Conservation (phyloP, 768 basidiomycete species). For the Leccinum sublutescens region DNA sequence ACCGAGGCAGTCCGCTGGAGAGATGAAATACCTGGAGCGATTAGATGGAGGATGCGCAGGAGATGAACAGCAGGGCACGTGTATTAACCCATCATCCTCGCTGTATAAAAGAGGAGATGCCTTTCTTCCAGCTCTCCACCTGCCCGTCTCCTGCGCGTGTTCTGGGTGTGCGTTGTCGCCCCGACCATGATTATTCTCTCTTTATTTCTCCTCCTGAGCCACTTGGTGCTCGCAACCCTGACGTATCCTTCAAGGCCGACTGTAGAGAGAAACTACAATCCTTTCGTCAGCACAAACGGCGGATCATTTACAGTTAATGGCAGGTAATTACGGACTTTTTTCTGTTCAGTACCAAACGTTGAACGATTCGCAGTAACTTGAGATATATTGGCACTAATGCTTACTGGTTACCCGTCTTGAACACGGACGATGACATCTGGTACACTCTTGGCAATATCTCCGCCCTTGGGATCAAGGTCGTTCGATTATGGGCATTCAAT, state of each 20-base stretch:
- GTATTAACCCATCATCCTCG: neutral
- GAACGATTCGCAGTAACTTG: slow-evolving; percentile 34
- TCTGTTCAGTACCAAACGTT: slow-evolving; percentile 21
- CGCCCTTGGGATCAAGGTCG: slow-evolving; percentile 52
- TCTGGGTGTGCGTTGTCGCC: slow-evolving; percentile 13
- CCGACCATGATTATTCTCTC: slow-evolving; percentile 38
- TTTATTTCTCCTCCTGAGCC: slow-evolving; percentile 27
- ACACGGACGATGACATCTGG: slow-evolving; percentile 54
- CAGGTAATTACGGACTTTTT: slow-evolving; percentile 33
- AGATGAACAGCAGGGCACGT: slow-evolving; percentile 13
- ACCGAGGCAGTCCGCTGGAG: neutral
- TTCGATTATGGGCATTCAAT: slow-evolving; percentile 73
- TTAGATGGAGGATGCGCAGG: neutral
- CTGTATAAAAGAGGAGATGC: slow-evolving; percentile 18
- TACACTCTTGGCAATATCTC: slow-evolving; percentile 57
- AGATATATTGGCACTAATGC: slow-evolving; percentile 56
- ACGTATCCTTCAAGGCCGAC: slow-evolving; percentile 34
- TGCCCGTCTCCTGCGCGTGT: neutral
- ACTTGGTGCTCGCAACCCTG: slow-evolving; percentile 32
- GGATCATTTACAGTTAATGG: slow-evolving; percentile 55
- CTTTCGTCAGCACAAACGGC: slow-evolving; percentile 46
- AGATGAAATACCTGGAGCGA: slow-evolving; percentile 7
- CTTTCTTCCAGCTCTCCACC: neutral
- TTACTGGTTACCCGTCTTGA: slow-evolving; percentile 63
- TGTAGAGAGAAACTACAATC: slow-evolving; percentile 30